These are phyloP conservation scores for Aphanomyces astaci DNA, from an alignment of 352 stramenopile species.

Conservation along the genomic window DNA sequence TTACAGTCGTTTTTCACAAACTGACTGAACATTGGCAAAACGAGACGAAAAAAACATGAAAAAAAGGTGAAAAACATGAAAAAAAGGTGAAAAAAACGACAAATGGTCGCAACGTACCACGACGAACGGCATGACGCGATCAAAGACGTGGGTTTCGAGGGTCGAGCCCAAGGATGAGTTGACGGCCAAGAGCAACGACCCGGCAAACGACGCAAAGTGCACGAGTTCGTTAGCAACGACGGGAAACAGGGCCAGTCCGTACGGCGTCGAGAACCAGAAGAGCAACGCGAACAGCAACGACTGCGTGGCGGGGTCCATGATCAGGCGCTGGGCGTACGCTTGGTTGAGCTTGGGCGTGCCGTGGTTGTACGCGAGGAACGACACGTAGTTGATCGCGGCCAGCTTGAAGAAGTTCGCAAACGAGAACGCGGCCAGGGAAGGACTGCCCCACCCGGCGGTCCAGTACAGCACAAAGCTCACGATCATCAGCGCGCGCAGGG, in stretches of 20 bases:
- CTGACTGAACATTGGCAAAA: no score
- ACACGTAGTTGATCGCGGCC: conserved; percentile 66
- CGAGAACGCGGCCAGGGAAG: conserved; percentile 31
- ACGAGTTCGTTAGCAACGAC: conserved; percentile 76
- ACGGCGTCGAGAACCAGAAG: conserved; percentile 74
- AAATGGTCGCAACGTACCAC: conserved; percentile 24
- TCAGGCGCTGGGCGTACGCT: conserved; percentile 69
- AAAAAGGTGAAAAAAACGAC: not conserved
- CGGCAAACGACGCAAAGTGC: conserved; percentile 57
- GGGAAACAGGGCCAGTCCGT: conserved; percentile 65
- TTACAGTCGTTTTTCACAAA: no score
- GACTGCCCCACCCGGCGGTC: conserved; percentile 23
- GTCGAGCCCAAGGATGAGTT: conserved; percentile 37
- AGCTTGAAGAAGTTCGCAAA: conserved; percentile 78
- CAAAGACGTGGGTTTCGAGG: conserved; percentile 41
- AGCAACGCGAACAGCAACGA: conserved; percentile 79
- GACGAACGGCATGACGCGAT: conserved; percentile 48
- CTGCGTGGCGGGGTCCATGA: conserved; percentile 75
- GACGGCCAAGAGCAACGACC: conserved; percentile 51
- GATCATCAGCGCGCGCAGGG: conserved; percentile 52
- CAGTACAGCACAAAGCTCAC: conserved; percentile 69
- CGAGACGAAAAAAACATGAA: no score
- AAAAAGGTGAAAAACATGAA: not conserved
- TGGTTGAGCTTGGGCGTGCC: conserved; percentile 58
- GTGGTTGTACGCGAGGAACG: conserved; percentile 76